These are phyloP conservation scores for Pseudomassariella vexata DNA, from an alignment of 2,329 filamentous ascomycete species.

Conservation along the genomic window DNA sequence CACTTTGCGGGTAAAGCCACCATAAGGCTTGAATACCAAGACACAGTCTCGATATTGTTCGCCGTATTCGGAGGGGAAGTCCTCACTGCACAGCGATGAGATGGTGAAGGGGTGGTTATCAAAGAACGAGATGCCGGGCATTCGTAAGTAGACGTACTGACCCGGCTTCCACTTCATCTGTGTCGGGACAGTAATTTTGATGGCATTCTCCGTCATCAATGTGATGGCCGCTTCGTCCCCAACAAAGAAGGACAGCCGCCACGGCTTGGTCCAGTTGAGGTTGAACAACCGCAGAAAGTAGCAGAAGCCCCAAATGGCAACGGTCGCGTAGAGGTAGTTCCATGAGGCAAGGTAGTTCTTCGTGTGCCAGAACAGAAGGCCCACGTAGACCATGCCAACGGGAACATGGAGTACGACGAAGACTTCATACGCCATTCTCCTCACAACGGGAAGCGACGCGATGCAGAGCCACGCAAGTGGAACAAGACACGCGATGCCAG, in stretches of 20 bases:
- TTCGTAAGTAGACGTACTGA: constrained; percentile 90
- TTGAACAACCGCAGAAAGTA: constrained; percentile 74
- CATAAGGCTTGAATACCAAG: constrained; percentile 85
- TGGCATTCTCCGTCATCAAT: constrained; percentile 84
- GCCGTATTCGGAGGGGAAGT: constrained; percentile 88
- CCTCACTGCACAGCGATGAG: constrained; percentile 83
- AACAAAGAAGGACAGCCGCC: constrained; percentile 73
- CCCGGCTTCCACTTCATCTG: constrained; percentile 90
- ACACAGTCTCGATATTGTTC: constrained; percentile 84
- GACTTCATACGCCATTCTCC: constrained; percentile 74
- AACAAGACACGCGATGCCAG: constrained; percentile 74
- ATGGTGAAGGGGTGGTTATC: constrained; percentile 97
- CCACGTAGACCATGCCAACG: constrained; percentile 73
- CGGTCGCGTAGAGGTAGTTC: constrained; percentile 78
- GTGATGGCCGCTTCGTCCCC: constrained; percentile 89
- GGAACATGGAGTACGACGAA: constrained; percentile 82
- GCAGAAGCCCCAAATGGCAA: constrained; percentile 72
- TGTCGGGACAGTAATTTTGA: constrained; percentile 92
- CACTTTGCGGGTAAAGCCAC: constrained; percentile 82
- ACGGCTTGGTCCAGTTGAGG: constrained; percentile 83
- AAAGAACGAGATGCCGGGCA: constrained; percentile 85
- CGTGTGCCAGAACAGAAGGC: constrained; percentile 90
- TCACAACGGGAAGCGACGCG: constrained; percentile 74
- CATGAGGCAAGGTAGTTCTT: constrained; percentile 88
- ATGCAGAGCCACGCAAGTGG: constrained; percentile 79